These are phyloP conservation scores for Ogataea methylovora DNA, from an alignment of 805 yeast genomes.

Conservation along the genomic window DNA sequence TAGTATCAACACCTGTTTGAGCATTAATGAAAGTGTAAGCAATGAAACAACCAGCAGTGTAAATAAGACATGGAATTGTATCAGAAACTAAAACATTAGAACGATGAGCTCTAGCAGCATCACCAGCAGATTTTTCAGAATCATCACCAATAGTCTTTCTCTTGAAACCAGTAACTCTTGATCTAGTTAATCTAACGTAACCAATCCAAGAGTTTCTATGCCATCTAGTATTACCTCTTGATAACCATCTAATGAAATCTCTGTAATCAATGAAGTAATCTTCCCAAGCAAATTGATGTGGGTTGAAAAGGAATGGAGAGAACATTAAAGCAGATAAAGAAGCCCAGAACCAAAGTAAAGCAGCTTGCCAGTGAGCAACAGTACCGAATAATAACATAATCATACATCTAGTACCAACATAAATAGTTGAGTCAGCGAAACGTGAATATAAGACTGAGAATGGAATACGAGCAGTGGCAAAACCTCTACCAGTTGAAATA, in stretches of 20 bases:
- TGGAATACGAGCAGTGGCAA: constrained; percentile 74
- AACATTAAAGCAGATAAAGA: constrained; percentile 79
- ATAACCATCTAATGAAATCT: constrained; percentile 83
- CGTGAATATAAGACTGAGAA: constrained; percentile 68
- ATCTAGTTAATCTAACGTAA: constrained; percentile 72
- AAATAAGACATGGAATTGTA: constrained; percentile 59
- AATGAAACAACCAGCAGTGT: constrained; percentile 73
- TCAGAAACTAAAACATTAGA: constrained; percentile 65
- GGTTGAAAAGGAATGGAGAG: constrained; percentile 93
- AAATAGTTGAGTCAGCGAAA: constrained; percentile 76
- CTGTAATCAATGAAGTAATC: constrained; percentile 96
- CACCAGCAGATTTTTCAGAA: constrained; percentile 80
- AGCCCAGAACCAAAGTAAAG: constrained; percentile 96
- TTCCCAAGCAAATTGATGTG: constrained; percentile 95
- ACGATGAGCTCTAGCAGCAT: constrained; percentile 77
- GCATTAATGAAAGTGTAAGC: constrained; percentile 80
- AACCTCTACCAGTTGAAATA: constrained; percentile 82
- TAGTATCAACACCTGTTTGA: constrained; percentile 67
- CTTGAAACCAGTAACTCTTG: constrained; percentile 82
- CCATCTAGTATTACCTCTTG: constrained; percentile 87
- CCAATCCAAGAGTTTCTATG: constrained; percentile 89
- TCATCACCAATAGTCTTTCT: constrained; percentile 65
- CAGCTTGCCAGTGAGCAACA: constrained; percentile 83
- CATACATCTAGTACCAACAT: constrained; percentile 76
- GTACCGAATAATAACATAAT: constrained; percentile 67